These are phyloP conservation scores for Paxillus rubicundulus DNA, from an alignment of 768 basidiomycete genomes.

Conservation along the genomic window DNA sequence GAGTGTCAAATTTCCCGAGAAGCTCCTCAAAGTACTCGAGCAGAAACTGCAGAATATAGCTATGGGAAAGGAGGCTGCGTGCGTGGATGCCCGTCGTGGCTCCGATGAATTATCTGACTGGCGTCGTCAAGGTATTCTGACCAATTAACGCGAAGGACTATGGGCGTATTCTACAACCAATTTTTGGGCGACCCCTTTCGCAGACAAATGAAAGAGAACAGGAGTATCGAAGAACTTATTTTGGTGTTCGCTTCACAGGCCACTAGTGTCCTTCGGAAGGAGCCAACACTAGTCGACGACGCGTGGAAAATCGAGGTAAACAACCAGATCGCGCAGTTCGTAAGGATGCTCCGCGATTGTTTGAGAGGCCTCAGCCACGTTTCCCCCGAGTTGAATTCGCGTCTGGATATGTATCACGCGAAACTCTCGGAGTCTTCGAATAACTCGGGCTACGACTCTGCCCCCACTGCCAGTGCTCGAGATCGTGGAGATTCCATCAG, in stretches of 20 bases:
- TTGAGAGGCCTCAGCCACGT: slow-evolving; percentile 71
- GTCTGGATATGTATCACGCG: slow-evolving; percentile 80
- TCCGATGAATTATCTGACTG: slow-evolving; percentile 7
- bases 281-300: slow-evolving; percentile 77
- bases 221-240: slow-evolving; percentile 97
- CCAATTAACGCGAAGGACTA: slow-evolving; percentile 82
- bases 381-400: slow-evolving; percentile 74
- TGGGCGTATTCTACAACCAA: slow-evolving; percentile 91
- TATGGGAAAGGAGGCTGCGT: slow-evolving; percentile 90
- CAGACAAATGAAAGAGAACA: slow-evolving; percentile 90
- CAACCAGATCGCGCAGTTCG: slow-evolving; percentile 86
- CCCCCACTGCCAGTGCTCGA: slow-evolving; percentile 55
- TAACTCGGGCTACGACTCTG: slow-evolving; percentile 67
- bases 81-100: slow-evolving; percentile 34
- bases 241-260: slow-evolving; percentile 94
- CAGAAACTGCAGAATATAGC: slow-evolving; percentile 88
- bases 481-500: slow-evolving; percentile 51
- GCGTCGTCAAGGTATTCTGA: slow-evolving; percentile 69
- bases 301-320: slow-evolving; percentile 94
- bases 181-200: slow-evolving; percentile 84
- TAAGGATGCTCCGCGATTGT: slow-evolving; percentile 81
- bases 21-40: slow-evolving; percentile 87
- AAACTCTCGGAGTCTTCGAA: slow-evolving; percentile 67
- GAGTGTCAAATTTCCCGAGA: slow-evolving; percentile 92
- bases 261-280: slow-evolving; percentile 84